These are phyloP conservation scores for Anisodus tanguticus DNA, from an alignment of 257 asterid genomes.

Conservation along the genomic window DNA sequence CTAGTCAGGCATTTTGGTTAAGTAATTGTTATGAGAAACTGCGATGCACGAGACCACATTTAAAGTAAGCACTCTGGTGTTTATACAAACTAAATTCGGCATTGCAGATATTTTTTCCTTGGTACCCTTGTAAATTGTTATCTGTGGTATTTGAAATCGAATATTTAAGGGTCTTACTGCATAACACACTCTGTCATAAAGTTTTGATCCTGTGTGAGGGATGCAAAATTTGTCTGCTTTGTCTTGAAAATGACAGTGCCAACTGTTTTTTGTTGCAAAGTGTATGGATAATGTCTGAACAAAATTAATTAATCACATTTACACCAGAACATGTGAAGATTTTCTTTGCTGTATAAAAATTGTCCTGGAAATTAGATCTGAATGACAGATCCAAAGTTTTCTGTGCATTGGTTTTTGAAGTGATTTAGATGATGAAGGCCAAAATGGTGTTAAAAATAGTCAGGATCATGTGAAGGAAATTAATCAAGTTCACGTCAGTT, in stretches of 20 bases:
- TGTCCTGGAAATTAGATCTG: background rate
- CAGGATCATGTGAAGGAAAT: conserved; percentile 12
- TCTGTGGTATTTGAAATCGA: background rate
- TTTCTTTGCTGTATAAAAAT: background rate
- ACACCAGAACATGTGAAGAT: background rate
- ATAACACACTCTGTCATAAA: background rate
- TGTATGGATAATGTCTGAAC: background rate
- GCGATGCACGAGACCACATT: background rate
- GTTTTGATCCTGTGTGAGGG: background rate
- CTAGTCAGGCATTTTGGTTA: background rate
- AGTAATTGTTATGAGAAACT: background rate
- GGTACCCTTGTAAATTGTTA: background rate
- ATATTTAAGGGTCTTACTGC: background rate
- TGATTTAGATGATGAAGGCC: background rate
- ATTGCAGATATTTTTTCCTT: background rate
- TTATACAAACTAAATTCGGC: background rate
- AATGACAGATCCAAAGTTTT: background rate
- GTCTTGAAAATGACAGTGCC: background rate
- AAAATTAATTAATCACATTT: background rate
- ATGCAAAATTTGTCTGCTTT: background rate
- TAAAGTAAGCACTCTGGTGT: conserved; percentile 2
- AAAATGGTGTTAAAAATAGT: background rate
- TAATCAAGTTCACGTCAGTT: background rate
- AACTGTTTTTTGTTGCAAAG: background rate
- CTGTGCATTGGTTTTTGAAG: conserved; percentile 19